Conservation (phyloP, 140 eudicot genomes). For the Cichorium intybus region DNA sequence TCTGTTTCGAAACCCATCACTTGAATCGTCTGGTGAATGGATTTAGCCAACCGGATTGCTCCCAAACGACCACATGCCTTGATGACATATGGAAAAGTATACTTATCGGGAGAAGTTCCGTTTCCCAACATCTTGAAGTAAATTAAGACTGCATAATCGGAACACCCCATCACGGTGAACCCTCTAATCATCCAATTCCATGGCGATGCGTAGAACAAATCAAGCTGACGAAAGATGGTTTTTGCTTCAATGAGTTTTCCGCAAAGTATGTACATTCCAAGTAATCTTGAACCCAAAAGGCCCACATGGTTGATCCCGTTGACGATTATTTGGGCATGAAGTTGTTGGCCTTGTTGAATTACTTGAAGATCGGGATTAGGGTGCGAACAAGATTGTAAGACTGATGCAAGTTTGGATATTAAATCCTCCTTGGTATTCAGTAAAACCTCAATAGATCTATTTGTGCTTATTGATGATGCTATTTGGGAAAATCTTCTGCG, state of each 20-base stretch:
- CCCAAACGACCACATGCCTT: slow-evolving; percentile 70
- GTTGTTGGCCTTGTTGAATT: slow-evolving; percentile 49
- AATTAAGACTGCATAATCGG: slow-evolving; percentile 46
- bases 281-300: slow-evolving; percentile 59
- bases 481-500: slow-evolving; percentile 28
- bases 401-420: slow-evolving; percentile 49
- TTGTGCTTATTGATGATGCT: slow-evolving; percentile 16
- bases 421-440: slow-evolving; percentile 41
- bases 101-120: slow-evolving; percentile 67
- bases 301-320: slow-evolving; percentile 64
- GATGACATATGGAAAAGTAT: slow-evolving; percentile 69
- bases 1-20: slow-evolving; percentile 59
- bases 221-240: slow-evolving; percentile 46
- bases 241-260: slow-evolving; percentile 40
- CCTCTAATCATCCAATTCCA: slow-evolving; percentile 95
- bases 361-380: slow-evolving; percentile 24
- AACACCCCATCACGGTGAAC: slow-evolving; percentile 59
- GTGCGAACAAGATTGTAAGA: slow-evolving; percentile 38
- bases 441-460: slow-evolving; percentile 8
- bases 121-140: slow-evolving; percentile 61
- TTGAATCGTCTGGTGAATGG: slow-evolving; percentile 39
- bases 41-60: slow-evolving; percentile 40
- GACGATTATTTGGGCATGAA: slow-evolving; percentile 63
- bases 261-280: slow-evolving; percentile 58
- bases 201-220: slow-evolving; percentile 64